A percentile compares a stretch with the other conserved stretches of the same genome.
phyloP scores from a whole-genome alignment of 108 stramenopile genomes.

The Pseudonitzschia pungens region DNA sequence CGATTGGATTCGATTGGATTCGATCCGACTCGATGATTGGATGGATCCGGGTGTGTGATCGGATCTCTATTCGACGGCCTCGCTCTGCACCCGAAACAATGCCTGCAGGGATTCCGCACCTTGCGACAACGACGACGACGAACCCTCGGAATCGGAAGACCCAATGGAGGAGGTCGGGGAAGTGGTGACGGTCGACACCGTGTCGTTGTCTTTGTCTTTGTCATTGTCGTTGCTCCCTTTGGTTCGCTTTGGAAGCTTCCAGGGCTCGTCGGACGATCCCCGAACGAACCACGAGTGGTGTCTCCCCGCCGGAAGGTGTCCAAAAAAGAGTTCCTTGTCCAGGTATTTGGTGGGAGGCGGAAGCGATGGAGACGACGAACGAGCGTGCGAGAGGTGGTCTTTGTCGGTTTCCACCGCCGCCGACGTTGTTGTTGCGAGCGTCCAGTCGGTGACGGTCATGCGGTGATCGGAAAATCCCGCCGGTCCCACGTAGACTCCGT shows the following conservation, averaged over 20 bases:
- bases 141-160: neutral
- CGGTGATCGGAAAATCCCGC: conserved; percentile 27
- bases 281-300: neutral
- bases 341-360: neutral
- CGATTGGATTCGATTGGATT: no score
- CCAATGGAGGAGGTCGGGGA: neutral
- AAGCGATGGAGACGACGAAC: neutral
- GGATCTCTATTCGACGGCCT: no score
- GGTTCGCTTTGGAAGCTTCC: neutral
- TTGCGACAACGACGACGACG: neutral
- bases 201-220: no score
- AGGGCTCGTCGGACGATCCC: neutral
- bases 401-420: neutral
- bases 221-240: neutral
- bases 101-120: neutral
- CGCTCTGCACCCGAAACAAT: neutral
- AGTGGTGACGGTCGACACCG: no score
- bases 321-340: neutral
- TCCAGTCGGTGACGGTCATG: conserved; percentile 31
- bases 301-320: neutral
- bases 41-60: no score
- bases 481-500: conserved; percentile 16
- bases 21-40: no score
- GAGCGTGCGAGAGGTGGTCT: neutral
- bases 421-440: neutral